Conservation (phyloP, 768 basidiomycete species). For the Lactarius evosmus region DNA sequence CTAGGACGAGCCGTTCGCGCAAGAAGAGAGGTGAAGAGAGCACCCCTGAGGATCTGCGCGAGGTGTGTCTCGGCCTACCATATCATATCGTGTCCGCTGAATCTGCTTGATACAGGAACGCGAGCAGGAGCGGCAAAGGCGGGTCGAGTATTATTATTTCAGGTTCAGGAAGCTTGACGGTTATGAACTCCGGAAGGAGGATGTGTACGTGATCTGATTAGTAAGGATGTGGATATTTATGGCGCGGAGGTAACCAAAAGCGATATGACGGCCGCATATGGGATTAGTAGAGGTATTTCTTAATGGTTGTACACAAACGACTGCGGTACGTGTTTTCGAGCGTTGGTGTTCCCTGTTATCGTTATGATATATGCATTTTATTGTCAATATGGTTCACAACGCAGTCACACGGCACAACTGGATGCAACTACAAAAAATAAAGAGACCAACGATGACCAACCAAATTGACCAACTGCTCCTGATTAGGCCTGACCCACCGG, state of each 20-base stretch:
- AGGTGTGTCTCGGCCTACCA: slow-evolving; percentile 13
- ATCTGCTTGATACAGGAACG: slow-evolving; percentile 16
- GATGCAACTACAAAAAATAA: too few species aligned
- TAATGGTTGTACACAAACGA: not conserved
- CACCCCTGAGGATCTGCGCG: slow-evolving; percentile 27
- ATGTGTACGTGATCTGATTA: slow-evolving; percentile 29
- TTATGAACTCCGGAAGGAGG: slow-evolving; percentile 25
- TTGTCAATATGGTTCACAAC: too few species aligned
- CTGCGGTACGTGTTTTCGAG: not conserved
- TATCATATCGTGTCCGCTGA: not conserved
- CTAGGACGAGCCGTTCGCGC: slow-evolving; percentile 10
- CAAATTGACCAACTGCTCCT: too few species aligned
- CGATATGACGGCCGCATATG: not conserved
- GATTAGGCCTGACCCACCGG: not conserved
- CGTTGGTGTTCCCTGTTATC: not conserved
- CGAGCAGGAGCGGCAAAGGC: slow-evolving; percentile 22
- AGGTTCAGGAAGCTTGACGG: slow-evolving; percentile 28
- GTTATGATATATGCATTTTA: not conserved
- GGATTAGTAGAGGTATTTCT: not conserved
- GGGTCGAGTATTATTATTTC: slow-evolving; percentile 27
- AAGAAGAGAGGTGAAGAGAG: slow-evolving; percentile 27
- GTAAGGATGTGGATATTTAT: slow-evolving; percentile 13
- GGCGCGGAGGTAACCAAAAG: not conserved
- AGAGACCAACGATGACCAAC: too few species aligned
- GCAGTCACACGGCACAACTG: too few species aligned